phyloP scores from a whole-genome alignment of 352 stramenopile species.

The Achlya hypogyna region DNA sequence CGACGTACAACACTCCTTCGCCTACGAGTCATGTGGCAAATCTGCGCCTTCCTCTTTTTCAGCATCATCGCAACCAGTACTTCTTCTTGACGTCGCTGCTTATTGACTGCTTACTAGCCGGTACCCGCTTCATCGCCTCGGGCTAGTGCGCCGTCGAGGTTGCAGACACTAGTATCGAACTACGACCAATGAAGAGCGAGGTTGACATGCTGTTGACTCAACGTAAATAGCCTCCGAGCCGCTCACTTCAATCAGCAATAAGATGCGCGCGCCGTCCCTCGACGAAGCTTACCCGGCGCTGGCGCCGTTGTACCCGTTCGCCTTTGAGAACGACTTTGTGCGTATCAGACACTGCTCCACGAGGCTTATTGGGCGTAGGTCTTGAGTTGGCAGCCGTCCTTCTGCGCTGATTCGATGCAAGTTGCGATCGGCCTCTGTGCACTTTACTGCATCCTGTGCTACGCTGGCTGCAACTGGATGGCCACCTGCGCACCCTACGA shows the following conservation, averaged over 20 bases:
- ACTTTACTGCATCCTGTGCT: constrained; percentile 67
- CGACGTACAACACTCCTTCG: too few relatives aligned
- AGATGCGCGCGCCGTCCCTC: neutral
- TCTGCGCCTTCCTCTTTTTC: too few relatives aligned
- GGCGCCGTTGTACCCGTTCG: constrained; percentile 5
- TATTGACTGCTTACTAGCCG: too few relatives aligned
- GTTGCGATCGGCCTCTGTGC: constrained; percentile 48
- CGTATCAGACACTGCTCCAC: neutral
- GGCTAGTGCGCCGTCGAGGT: too few relatives aligned
- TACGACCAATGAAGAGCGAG: neutral
- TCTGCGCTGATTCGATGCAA: constrained; percentile 51
- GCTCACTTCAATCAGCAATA: neutral
- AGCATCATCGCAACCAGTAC: too few relatives aligned
- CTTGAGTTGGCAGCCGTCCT: constrained; percentile 51
- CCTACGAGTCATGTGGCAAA: too few relatives aligned
- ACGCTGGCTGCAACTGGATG: constrained; percentile 64
- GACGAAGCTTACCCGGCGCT: constrained; percentile 5
- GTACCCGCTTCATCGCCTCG: too few relatives aligned
- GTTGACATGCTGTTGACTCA: constrained; percentile 1
- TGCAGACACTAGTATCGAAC: too few relatives aligned
- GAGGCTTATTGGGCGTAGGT: constrained; percentile 7
- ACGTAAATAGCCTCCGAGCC: neutral
- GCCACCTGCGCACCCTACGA: constrained; percentile 70
- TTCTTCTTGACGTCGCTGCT: too few relatives aligned
- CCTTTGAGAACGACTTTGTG: constrained; percentile 19